phyloP scores from a whole-genome alignment of 805 yeast genomes.

The Monosporozyma yasuniensis region DNA sequence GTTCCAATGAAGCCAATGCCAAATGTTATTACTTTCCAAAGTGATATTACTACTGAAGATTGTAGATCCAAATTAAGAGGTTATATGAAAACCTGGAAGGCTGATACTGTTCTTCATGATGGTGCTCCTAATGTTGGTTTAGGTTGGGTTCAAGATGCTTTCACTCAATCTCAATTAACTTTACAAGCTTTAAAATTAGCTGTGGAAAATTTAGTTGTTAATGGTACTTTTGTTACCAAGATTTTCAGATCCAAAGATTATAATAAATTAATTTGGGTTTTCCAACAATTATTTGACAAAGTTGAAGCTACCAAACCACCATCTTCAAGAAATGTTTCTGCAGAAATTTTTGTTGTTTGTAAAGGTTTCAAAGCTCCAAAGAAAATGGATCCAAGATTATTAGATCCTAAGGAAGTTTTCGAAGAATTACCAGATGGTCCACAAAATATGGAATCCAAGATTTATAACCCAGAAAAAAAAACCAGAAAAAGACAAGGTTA shows the following conservation, averaged over 20 bases:
- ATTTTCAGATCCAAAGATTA: constrained; percentile 98
- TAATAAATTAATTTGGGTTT: constrained; percentile 94
- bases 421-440: constrained; percentile 77
- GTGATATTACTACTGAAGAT: constrained; percentile 96
- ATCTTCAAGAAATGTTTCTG: constrained; percentile 96
- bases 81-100: constrained; percentile 97
- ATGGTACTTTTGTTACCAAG: constrained; percentile 94
- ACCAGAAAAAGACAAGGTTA: constrained; percentile 91
- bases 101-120: constrained; percentile 95
- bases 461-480: constrained; percentile 89
- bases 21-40: constrained; percentile 86
- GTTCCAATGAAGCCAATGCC: constrained; percentile 97
- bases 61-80: constrained; percentile 92
- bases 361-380: constrained; percentile 94
- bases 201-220: constrained; percentile 80
- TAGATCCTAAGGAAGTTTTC: constrained; percentile 89
- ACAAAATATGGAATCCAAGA: constrained; percentile 79
- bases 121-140: constrained; percentile 99
- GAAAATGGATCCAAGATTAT: constrained; percentile 81
- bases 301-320: constrained; percentile 99
- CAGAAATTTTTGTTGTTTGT: constrained; percentile 97
- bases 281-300: constrained; percentile 88
- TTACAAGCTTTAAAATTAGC: constrained; percentile 90
- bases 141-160: constrained; percentile 99
- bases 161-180: constrained; percentile 93